Conservation (phyloP, 352 stramenopile genomes). For the Peronospora belbahrii region DNA sequence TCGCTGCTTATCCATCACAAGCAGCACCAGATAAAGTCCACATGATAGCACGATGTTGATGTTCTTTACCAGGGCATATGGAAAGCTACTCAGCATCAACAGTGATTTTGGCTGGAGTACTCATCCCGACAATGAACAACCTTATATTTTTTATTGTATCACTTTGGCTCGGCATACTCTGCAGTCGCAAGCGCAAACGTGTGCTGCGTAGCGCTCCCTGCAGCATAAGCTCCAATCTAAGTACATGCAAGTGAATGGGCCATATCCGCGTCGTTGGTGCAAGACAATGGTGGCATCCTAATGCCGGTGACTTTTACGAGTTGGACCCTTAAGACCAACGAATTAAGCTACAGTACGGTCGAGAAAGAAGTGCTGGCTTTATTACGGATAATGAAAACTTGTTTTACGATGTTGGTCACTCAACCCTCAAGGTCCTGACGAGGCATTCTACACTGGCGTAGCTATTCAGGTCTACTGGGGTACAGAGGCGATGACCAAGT, state of each 20-base stretch:
- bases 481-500: too few relatives aligned
- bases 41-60: conserved; percentile 40
- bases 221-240: conserved; percentile 65
- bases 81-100: conserved; percentile 28
- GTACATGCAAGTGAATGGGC: conserved; percentile 30
- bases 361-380: too few relatives aligned
- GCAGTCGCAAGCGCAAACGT: conserved; percentile 65
- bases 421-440: too few relatives aligned
- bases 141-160: conserved; percentile 62
- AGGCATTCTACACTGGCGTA: too few relatives aligned
- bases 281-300: too few relatives aligned
- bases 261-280: too few relatives aligned
- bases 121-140: conserved; percentile 62
- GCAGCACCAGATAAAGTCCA: conserved; percentile 19
- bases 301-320: too few relatives aligned
- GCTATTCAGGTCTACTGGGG: too few relatives aligned
- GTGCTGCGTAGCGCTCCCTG: conserved; percentile 49
- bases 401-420: too few relatives aligned
- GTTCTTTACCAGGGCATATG: conserved; percentile 28
- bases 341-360: too few relatives aligned
- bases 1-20: conserved; percentile 32
- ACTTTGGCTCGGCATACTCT: conserved; percentile 64
- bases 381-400: too few relatives aligned
- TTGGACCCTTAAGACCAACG: too few relatives aligned
- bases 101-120: conserved; percentile 33